A percentile compares a stretch with the other conserved stretches of the same genome.
These are phyloP conservation scores for Raphanus sativus DNA, from an alignment of 345 rosid genomes.

Conservation along the genomic window DNA sequence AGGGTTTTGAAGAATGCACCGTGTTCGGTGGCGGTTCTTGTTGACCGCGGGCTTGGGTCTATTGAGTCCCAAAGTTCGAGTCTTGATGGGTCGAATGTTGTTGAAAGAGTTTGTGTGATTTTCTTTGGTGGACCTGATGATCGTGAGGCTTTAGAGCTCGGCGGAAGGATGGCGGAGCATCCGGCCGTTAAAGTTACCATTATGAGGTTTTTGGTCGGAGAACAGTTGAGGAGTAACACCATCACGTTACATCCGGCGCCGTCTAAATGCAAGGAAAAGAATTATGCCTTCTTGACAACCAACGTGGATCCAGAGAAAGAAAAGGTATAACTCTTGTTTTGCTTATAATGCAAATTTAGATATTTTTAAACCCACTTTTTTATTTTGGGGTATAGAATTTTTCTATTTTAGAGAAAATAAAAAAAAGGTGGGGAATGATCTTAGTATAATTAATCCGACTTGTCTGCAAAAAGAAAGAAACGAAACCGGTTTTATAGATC, in stretches of 20 bases:
- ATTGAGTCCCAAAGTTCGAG: constrained; percentile 38
- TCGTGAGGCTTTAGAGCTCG: constrained; percentile 70
- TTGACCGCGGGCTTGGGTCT: constrained; percentile 76
- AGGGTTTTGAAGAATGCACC: constrained; percentile 69
- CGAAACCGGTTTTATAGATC: too few relatives aligned
- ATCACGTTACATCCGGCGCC: constrained; percentile 44
- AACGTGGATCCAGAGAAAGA: constrained; percentile 49
- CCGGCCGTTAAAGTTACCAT: constrained; percentile 61
- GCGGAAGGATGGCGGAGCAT: constrained; percentile 75
- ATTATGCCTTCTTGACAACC: constrained; percentile 57
- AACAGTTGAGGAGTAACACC: constrained; percentile 33
- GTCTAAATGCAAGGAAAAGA: constrained; percentile 42
- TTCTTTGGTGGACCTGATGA: constrained; percentile 89
- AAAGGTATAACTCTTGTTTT: constrained; percentile 30
- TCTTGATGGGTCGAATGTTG: constrained; percentile 22
- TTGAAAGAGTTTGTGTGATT: constrained; percentile 56
- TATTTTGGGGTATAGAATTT: too few relatives aligned
- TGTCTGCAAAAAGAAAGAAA: too few relatives aligned
- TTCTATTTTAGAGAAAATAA: too few relatives aligned
- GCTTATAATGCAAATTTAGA: too few relatives aligned
- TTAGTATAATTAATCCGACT: background rate
- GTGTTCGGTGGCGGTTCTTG: constrained; percentile 74
- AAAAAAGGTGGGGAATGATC: too few relatives aligned
- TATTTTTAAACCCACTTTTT: too few relatives aligned
- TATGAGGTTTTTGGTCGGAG: constrained; percentile 46